Evolutionary conservation across 2,329 filamentous ascomycete genomes (phyloP).

Genomic region (Dactylella cylindrospora): DNA sequence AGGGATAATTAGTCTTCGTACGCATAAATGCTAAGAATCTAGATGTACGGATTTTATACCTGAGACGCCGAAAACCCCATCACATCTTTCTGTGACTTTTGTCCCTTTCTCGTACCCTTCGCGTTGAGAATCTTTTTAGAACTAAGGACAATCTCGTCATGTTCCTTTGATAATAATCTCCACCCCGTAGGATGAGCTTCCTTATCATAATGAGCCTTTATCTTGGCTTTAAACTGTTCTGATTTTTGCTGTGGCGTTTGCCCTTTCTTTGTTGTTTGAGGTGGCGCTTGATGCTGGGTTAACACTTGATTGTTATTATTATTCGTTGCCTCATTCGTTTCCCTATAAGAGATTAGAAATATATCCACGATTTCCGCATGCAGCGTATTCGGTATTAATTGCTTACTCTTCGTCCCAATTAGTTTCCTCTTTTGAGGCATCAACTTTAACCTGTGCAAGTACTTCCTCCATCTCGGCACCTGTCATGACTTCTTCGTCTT

Average conservation of each 20-base stretch:
- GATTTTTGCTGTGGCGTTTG: too few species aligned
- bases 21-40: not conserved
- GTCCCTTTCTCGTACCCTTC: slow-evolving; percentile 1
- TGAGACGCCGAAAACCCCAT: slow-evolving; percentile 4
- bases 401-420: not conserved
- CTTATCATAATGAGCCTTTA: too few species aligned
- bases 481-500: slow-evolving; percentile 1
- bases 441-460: not conserved
- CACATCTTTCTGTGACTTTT: slow-evolving; percentile 6
- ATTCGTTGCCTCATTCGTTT: too few species aligned
- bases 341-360: too few species aligned
- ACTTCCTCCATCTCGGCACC: not conserved
- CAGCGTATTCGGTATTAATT: not conserved
- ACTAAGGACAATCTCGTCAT: not conserved
- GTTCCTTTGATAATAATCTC: too few species aligned
- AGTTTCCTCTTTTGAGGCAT: not conserved
- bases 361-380: too few species aligned
- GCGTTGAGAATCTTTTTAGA: not conserved
- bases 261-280: too few species aligned
- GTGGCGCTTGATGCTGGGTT: too few species aligned
- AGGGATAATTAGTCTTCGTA: not conserved
- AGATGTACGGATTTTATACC: not conserved
- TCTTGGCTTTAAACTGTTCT: too few species aligned
- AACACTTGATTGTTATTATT: too few species aligned
- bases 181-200: too few species aligned